Percentiles rank a stretch among this genome's conserved stretches.
Conservation (phyloP, 164 flowering plant species). For the Protea cynaroides region DNA sequence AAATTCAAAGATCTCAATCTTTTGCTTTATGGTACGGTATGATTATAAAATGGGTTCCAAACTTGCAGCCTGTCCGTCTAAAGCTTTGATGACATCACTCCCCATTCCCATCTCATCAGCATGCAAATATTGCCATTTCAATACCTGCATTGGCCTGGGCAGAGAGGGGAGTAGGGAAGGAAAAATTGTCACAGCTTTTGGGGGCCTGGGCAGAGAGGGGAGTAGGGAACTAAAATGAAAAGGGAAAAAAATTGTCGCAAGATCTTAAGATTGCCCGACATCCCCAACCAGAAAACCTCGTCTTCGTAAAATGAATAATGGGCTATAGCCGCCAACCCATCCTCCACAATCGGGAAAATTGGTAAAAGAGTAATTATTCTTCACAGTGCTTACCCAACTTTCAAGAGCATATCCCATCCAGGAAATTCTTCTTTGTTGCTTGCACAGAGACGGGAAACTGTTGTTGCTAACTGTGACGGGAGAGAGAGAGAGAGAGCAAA, state of each 20-base stretch:
- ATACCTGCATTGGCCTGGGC: neutral
- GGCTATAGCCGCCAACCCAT: too few species aligned
- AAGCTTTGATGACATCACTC: too few species aligned
- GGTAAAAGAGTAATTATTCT: neutral
- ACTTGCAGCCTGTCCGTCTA: neutral
- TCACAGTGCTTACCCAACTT: conserved; percentile 56
- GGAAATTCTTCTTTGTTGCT: conserved; percentile 75
- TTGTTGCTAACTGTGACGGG: conserved; percentile 52
- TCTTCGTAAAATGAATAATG: too few species aligned
- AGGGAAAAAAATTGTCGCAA: too few species aligned
- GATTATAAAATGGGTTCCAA: neutral
- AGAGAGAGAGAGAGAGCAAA: neutral
- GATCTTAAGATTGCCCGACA: too few species aligned
- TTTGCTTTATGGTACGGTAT: neutral
- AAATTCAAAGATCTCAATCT: neutral
- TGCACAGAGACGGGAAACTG: conserved; percentile 56
- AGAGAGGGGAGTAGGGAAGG: too few species aligned
- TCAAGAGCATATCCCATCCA: conserved; percentile 73
- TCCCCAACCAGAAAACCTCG: too few species aligned
- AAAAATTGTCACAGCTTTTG: neutral
- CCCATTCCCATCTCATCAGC: too few species aligned
- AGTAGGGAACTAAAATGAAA: too few species aligned
- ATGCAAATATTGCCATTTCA: neutral
- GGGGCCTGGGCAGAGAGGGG: neutral
- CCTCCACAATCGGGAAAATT: neutral